Base-by-base conservation (phyloP, 2,329 filamentous ascomycete species). In the Fusarium sp. region DNA sequence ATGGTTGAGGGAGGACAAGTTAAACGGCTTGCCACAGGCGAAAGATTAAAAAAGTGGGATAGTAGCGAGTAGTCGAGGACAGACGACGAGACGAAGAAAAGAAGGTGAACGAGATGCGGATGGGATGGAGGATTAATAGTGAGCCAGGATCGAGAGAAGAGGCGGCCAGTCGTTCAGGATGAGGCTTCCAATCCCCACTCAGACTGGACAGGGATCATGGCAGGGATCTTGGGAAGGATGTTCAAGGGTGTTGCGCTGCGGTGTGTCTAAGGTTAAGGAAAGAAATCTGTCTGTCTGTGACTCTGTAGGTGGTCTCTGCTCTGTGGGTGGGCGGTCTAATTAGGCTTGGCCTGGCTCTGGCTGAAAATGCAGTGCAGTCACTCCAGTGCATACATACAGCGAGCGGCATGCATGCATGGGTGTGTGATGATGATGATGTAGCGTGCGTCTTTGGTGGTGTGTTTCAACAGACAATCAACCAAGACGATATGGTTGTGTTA, bases 41-140 rank as follows among this genome's bases (percentile, higher is more conserved):
- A 67, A 63, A 64, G 66, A 70, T 70, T 50, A 65, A 73, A 73
- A 73, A 71, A 75, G 69, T 70, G 70, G 73, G 53, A 72, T 54
- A 54, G 24, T 76, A 72, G 45, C 28, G 51, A 51, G 64, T 26
- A 73, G 70, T 72, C 75, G 73, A 75, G 63, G 62, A 69, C 56
- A 78, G 75, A 75, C 72, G 74, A 75, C 70, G 69, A 74, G 72
- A 74, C 69, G 70, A 72, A 69, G 69, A 70, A 67, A 70, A 69
- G 70, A 72, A 66, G 47, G 51, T 69, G 51, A 66, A 64, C 28
- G 47, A 72, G 74, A 73, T 69, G 71, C 66, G 71, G 74, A 74
- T 66, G 73, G 63, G 73, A 75, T 75, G 73, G 73, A 70, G 68
- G 76, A 75, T 79, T 79, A 79, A 79, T 77, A 78, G 69, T 69